Percentiles rank a stretch among this genome's conserved stretches.
phyloP scores from a whole-genome alignment of 768 basidiomycete genomes.

The Kwoniella europaea region DNA sequence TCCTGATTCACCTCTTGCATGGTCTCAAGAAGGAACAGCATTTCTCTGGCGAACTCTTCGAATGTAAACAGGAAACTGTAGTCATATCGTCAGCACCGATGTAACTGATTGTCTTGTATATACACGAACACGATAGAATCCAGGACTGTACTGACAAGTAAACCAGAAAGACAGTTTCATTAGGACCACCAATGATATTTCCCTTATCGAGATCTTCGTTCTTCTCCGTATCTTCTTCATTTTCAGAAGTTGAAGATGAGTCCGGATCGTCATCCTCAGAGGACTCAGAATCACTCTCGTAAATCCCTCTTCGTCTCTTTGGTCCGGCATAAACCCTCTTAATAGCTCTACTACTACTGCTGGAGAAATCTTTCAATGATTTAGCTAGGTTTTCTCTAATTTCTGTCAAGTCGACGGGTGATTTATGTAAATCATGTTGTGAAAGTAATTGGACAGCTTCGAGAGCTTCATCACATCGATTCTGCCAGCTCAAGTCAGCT shows the following conservation, averaged over 20 bases:
- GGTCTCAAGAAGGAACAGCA: conserved; percentile 79
- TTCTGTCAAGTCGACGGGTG: conserved; percentile 21
- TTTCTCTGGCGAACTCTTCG: conserved; percentile 88
- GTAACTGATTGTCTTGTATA: neutral
- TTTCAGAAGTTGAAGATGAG: neutral
- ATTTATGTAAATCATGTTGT: conserved; percentile 6
- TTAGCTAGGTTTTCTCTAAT: conserved; percentile 43
- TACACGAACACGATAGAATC: neutral
- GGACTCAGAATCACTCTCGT: conserved; percentile 17
- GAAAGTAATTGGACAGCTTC: conserved; percentile 44
- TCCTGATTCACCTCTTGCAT: conserved; percentile 68
- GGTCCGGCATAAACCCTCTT: conserved; percentile 68
- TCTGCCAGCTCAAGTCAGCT: conserved; percentile 13
- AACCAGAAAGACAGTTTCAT: conserved; percentile 83
- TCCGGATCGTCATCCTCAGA: neutral
- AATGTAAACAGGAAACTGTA: conserved; percentile 91
- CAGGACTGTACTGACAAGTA: conserved; percentile 74
- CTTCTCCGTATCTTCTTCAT: conserved; percentile 1
- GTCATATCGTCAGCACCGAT: neutral
- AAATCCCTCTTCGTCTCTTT: conserved; percentile 36
- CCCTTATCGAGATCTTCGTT: conserved; percentile 22
- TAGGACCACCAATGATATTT: conserved; percentile 53
- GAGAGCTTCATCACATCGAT: conserved; percentile 42
- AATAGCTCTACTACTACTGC: conserved; percentile 76
- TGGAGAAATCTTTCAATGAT: conserved; percentile 47